Evolutionary conservation across 805 yeast species (phyloP).

Genomic region (Clavispora fructus): DNA sequence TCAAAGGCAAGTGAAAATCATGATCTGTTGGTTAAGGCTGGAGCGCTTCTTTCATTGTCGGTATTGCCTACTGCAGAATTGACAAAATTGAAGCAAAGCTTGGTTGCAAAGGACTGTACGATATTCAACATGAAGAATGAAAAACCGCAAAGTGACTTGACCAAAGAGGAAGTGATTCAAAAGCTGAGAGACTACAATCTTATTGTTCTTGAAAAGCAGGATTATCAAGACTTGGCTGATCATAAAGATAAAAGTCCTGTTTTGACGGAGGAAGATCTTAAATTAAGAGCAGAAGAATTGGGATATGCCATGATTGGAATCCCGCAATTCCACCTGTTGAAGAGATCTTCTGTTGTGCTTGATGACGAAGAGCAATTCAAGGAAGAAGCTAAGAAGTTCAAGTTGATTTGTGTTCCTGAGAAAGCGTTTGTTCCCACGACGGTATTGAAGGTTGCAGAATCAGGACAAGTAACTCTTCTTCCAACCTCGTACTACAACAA

Average conservation of each 20-base stretch:
- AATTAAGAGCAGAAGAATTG: slow-evolving; percentile 33
- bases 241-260: neutral
- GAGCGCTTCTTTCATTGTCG: slow-evolving; percentile 8
- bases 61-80: slow-evolving; percentile 10
- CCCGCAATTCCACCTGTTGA: slow-evolving; percentile 21
- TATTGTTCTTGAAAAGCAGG: slow-evolving; percentile 12
- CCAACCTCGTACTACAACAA: slow-evolving; percentile 63
- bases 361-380: slow-evolving; percentile 23
- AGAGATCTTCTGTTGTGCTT: slow-evolving; percentile 13
- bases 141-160: slow-evolving; percentile 2
- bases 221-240: slow-evolving; percentile 11
- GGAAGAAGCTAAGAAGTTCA: slow-evolving; percentile 39
- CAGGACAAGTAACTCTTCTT: slow-evolving; percentile 52
- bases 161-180: slow-evolving; percentile 18
- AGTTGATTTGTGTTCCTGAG: slow-evolving; percentile 52
- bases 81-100: slow-evolving; percentile 9
- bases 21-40: slow-evolving; percentile 2
- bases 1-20: slow-evolving; percentile 1
- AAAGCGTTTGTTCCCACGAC: slow-evolving; percentile 61
- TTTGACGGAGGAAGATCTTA: slow-evolving; percentile 16
- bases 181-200: slow-evolving; percentile 12
- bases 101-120: slow-evolving; percentile 22
- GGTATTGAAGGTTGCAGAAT: slow-evolving; percentile 49
- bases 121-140: slow-evolving; percentile 17
- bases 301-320: slow-evolving; percentile 34